Evolutionary conservation across 495 filamentous ascomycete genomes (phyloP).

Genomic region (Xylaria sp.): DNA sequence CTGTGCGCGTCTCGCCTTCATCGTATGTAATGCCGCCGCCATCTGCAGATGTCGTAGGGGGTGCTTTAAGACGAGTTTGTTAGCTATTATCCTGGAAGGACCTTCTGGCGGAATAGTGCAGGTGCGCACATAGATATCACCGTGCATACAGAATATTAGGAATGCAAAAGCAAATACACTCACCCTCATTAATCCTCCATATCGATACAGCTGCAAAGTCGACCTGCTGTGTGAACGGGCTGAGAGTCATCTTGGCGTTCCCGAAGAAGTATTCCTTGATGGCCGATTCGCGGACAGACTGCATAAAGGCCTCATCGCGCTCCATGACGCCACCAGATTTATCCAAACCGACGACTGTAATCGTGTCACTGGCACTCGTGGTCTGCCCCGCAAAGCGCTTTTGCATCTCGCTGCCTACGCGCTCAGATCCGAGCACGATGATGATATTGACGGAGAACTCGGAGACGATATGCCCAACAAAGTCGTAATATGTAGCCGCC

Average conservation of each 20-base stretch:
- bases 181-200: conserved; percentile 67
- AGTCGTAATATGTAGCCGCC: conserved; percentile 65
- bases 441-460: conserved; percentile 89
- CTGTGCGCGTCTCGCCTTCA: conserved; percentile 35
- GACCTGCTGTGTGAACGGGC: conserved; percentile 81
- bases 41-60: conserved; percentile 26
- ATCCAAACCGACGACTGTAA: conserved; percentile 78
- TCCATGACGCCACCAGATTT: conserved; percentile 91
- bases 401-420: conserved; percentile 78
- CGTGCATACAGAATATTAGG: neutral
- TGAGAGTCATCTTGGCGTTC: conserved; percentile 74
- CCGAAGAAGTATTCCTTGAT: conserved; percentile 97
- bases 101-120: neutral
- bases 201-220: conserved; percentile 75
- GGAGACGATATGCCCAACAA: conserved; percentile 81
- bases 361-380: conserved; percentile 63
- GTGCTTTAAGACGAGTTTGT: conserved; percentile 13
- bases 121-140: neutral
- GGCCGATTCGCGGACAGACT: conserved; percentile 69
- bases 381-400: conserved; percentile 73
- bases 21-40: conserved; percentile 29
- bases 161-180: conserved; percentile 1
- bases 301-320: conserved; percentile 77
- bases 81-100: neutral
- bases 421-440: conserved; percentile 83